Evolutionary conservation across 371 early-diverging fungal genomes (phyloP), one percentile per base, ranked within the genome.

Genomic region (Syncephalastrum sp.): DNA sequence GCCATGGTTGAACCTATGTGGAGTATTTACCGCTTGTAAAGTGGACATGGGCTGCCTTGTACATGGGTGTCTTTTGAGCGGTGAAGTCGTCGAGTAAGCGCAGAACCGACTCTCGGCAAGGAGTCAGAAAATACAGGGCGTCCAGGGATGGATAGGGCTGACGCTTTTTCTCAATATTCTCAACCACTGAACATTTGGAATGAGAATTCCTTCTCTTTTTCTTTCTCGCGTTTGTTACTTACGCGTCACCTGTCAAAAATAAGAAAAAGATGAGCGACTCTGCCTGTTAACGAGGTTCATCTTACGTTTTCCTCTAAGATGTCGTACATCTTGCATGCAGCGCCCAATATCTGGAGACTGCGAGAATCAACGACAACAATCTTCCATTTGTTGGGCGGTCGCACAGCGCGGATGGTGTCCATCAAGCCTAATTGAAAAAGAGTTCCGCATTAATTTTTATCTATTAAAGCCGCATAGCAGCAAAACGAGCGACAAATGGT

Each of bases 221-320:
- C 38, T 38, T 19, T 47, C 27, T 21, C n/a, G 21, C 27, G 19
- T 33, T 16, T 51, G 5, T 43, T 43, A 47, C 62, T 57, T 69
- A 72, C 73, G 45, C 14, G 73, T 69, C 4, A 72, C 73, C 73
- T 72, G 52, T 24, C 5, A 42, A 47, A 23, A 0, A 50, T 14
- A 47, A 21, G 21, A 21, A 21, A 21, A 6, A 45, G 19, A 25
- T 24, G 21, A 16, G 51, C 24, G 43, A 42, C 25, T 13, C 3
- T n/a, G 27, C 44, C 13, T 29, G 17, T 50, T 33, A 17, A 15
- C 14, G 33, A 24, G 47, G 10, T 16, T 12, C 12, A 15, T 45
- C 93, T 92, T 52, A 98, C 95, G 60, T 97, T 94, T 67, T 96
- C 92, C 63, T 97, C 95, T 17, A 95, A 77, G 58, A 98, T 90